Conservation (phyloP, 108 stramenopile species). For the Nitzschia sp. region DNA sequence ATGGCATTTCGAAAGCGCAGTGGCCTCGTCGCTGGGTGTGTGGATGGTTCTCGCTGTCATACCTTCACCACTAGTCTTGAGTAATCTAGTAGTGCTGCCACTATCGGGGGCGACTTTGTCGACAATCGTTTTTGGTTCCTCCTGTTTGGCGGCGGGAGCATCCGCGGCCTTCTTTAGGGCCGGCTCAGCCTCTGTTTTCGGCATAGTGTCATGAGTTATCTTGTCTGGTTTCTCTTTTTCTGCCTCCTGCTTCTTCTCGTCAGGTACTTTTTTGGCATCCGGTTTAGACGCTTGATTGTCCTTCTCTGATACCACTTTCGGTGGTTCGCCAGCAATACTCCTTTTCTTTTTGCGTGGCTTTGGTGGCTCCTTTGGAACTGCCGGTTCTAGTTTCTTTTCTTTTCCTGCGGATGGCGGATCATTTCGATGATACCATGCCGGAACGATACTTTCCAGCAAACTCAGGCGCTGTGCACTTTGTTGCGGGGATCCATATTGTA, state of each 20-base stretch:
- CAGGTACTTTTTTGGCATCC: neutral
- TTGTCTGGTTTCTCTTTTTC: neutral
- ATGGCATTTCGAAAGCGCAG: constrained; percentile 15
- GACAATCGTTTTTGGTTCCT: neutral
- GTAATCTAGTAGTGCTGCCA: neutral
- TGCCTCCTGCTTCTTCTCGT: neutral
- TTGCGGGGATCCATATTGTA: constrained; percentile 16
- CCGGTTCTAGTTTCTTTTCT: neutral
- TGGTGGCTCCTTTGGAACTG: neutral
- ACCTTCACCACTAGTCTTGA: neutral
- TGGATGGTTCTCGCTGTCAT: constrained; percentile 28
- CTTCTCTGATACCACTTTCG: too few species aligned
- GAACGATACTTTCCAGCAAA: constrained; percentile 32
- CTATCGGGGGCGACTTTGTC: too few species aligned
- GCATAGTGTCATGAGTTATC: neutral
- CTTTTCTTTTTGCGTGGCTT: too few species aligned
- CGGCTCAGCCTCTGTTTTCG: neutral
- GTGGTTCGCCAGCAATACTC: too few species aligned
- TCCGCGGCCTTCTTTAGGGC: neutral
- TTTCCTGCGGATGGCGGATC: neutral
- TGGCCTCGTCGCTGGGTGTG: constrained; percentile 1
- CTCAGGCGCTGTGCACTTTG: neutral
- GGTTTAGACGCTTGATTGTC: neutral
- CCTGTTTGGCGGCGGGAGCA: neutral
- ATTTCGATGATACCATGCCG: constrained; percentile 38